Evolutionary conservation across 2,329 filamentous ascomycete genomes (phyloP).

Genomic region (Trichoderma cornu-damae): DNA sequence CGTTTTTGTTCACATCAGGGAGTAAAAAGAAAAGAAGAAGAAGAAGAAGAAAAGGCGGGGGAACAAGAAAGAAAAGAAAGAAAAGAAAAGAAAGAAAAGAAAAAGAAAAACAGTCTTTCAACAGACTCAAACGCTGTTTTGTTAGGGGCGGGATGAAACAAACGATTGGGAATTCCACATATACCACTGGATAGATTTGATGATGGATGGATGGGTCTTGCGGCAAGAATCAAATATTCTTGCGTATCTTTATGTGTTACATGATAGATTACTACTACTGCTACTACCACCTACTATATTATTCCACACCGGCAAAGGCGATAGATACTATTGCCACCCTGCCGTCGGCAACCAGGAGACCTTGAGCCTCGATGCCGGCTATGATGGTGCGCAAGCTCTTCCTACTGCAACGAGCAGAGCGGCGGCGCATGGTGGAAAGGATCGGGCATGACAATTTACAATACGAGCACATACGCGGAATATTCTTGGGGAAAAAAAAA

Average conservation of each 20-base stretch:
- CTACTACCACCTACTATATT: too few relatives aligned
- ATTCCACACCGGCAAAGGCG: neutral
- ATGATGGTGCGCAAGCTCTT: too few relatives aligned
- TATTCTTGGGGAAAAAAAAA: too few relatives aligned
- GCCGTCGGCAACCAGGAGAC: neutral
- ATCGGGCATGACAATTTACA: too few relatives aligned
- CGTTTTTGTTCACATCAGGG: constrained; percentile 10
- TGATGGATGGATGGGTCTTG: too few relatives aligned
- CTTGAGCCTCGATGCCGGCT: neutral
- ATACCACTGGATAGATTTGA: constrained; percentile 3
- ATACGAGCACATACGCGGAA: too few relatives aligned
- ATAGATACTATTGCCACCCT: too few relatives aligned
- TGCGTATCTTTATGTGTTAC: neutral
- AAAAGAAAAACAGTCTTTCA: constrained; percentile 18
- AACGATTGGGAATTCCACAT: constrained; percentile 19
- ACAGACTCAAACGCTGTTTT: constrained; percentile 19
- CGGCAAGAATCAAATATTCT: neutral
- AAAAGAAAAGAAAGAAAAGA: neutral
- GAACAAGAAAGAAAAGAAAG: neutral
- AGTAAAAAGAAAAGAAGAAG: neutral
- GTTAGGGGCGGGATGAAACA: neutral
- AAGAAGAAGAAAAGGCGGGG: too few relatives aligned
- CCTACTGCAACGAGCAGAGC: too few relatives aligned
- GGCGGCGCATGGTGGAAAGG: too few relatives aligned
- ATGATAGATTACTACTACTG: neutral